A percentile compares a stretch with the other conserved stretches of the same genome.
Conservation (phyloP, 805 yeast species). For the Candida jianshihensis region DNA sequence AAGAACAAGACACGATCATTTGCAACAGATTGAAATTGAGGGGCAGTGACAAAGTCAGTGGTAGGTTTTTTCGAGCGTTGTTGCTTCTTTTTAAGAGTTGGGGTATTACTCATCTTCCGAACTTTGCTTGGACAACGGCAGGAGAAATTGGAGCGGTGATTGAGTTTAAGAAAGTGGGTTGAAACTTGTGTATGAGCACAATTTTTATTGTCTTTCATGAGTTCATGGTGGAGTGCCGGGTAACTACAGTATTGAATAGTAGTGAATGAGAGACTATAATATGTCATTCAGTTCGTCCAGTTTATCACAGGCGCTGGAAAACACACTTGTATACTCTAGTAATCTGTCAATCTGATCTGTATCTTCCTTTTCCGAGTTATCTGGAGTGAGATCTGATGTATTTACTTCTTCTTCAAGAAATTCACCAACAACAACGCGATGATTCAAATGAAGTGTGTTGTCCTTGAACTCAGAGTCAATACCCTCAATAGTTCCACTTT, state of each 20-base stretch:
- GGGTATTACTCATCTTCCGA: background rate
- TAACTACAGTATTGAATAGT: background rate
- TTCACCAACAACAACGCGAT: background rate
- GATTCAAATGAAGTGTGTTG: background rate
- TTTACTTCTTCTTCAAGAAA: background rate
- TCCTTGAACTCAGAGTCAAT: no score
- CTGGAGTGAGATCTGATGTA: background rate
- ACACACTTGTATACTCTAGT: background rate
- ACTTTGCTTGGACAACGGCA: no score
- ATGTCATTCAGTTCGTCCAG: background rate
- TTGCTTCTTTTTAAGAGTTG: background rate
- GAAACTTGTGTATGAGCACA: no score
- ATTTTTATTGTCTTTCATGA: no score
- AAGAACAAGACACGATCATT: slow-evolving; percentile 51
- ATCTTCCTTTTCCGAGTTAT: background rate
- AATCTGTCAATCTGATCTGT: background rate
- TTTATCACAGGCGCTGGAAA: background rate
- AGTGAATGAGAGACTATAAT: background rate
- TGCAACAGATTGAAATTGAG: slow-evolving; percentile 21
- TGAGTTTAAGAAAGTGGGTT: no score
- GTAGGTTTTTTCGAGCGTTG: background rate
- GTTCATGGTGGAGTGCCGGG: background rate
- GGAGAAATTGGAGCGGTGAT: no score
- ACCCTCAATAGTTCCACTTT: background rate
- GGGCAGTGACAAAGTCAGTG: slow-evolving; percentile 13